Percentiles rank a stretch among this genome's conserved stretches.
phyloP scores from a whole-genome alignment of 345 rosid species.

The Euphorbia peplus region DNA sequence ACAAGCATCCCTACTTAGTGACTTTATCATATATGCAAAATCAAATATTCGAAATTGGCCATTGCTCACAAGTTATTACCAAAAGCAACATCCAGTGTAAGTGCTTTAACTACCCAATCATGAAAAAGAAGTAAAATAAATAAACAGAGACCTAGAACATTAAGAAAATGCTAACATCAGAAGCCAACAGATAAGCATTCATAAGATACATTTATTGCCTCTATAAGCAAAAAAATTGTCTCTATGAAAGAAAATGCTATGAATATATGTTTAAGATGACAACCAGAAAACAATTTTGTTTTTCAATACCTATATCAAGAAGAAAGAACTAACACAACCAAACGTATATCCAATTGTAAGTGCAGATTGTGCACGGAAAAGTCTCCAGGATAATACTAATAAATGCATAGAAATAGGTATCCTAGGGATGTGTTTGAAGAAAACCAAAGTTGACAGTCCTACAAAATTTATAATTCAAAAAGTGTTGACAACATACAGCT shows the following conservation, averaged over 20 bases:
- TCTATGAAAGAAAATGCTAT: neutral
- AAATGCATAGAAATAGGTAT: neutral
- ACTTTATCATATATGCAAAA: neutral
- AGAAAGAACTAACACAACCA: neutral
- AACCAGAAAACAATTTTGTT: neutral
- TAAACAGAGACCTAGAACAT: neutral
- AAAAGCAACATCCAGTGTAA: too few relatives aligned
- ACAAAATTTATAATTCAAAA: neutral
- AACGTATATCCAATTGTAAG: neutral
- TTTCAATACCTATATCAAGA: neutral
- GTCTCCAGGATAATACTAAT: neutral
- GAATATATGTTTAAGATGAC: neutral
- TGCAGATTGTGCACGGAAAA: neutral
- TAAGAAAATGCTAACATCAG: neutral
- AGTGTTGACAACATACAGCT: neutral
- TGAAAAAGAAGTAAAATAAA: neutral
- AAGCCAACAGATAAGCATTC: neutral
- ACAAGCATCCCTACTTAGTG: neutral
- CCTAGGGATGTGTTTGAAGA: neutral
- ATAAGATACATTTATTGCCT: neutral
- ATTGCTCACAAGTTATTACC: neutral
- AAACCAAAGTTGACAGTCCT: neutral
- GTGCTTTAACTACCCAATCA: neutral
- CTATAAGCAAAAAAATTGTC: neutral
- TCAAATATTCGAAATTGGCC: neutral